Evolutionary conservation across 169 alveolate species (phyloP).

Genomic region (Perkinsus olseni): DNA sequence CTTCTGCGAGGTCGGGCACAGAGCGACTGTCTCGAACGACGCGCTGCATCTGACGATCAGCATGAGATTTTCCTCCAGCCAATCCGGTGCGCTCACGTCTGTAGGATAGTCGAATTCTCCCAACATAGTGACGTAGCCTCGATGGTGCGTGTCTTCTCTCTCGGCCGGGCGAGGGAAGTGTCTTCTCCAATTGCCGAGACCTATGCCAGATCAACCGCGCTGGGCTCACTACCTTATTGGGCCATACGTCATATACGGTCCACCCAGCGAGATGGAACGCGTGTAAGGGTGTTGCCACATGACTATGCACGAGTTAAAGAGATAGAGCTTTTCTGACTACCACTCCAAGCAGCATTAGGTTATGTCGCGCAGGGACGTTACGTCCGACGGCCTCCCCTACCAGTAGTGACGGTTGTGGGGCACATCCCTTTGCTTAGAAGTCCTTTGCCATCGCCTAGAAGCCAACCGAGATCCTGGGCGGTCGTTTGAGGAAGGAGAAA

Average conservation of each 20-base stretch:
- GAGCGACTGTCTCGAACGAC: not conserved
- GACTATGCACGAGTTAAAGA: too few species aligned
- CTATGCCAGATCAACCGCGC: not conserved
- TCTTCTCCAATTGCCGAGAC: not conserved
- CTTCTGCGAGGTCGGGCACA: too few species aligned
- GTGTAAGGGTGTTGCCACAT: too few species aligned
- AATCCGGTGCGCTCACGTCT: not conserved
- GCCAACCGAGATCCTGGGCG: not conserved
- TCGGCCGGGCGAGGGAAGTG: not conserved
- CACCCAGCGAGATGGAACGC: not conserved
- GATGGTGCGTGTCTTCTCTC: not conserved
- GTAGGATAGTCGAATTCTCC: not conserved
- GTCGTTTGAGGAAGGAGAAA: not conserved
- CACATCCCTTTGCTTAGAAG: not conserved
- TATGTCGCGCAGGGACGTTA: too few species aligned
- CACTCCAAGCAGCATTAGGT: too few species aligned
- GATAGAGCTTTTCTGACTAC: too few species aligned
- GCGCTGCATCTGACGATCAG: not conserved
- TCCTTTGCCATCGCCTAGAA: not conserved
- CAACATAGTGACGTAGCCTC: not conserved
- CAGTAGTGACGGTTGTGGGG: not conserved
- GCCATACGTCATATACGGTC: not conserved
- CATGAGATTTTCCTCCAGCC: not conserved
- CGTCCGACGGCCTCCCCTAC: not conserved
- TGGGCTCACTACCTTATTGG: too few species aligned